Conservation (phyloP, 1,284 basidiomycete genomes). For the Microbotryomycetes sp. region DNA sequence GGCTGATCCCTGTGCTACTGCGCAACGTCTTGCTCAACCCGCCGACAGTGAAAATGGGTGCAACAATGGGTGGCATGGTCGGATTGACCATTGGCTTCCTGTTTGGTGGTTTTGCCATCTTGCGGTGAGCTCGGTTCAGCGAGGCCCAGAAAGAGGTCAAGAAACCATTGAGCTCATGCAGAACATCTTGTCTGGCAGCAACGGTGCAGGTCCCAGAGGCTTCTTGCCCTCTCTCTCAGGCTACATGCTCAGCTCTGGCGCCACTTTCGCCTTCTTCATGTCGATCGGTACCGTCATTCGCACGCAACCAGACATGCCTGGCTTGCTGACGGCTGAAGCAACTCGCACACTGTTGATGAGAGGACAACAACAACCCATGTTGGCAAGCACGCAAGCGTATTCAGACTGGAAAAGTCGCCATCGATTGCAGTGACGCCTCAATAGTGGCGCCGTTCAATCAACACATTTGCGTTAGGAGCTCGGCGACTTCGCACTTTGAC, state of each 20-base stretch:
- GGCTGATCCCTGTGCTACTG: background rate
- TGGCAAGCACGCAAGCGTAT: background rate
- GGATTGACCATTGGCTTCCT: conserved; percentile 94
- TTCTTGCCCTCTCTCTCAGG: conserved; percentile 79
- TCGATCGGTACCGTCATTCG: conserved; percentile 46
- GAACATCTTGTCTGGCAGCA: conserved; percentile 49
- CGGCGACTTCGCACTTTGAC: too few species aligned
- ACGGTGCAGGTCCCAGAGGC: conserved; percentile 80
- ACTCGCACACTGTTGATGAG: background rate
- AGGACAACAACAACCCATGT: background rate
- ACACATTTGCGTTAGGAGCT: too few species aligned
- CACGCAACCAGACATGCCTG: conserved; percentile 5
- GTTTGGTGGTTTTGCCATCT: conserved; percentile 82
- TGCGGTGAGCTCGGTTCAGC: conserved; percentile 55
- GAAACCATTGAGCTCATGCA: background rate
- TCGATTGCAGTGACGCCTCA: too few species aligned
- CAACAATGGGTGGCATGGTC: conserved; percentile 46
- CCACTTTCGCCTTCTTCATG: conserved; percentile 74
- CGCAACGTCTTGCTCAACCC: background rate
- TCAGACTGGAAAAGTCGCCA: too few species aligned
- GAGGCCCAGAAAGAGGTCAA: background rate
- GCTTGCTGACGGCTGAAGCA: background rate
- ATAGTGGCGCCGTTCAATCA: too few species aligned
- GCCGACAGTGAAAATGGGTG: conserved; percentile 27
- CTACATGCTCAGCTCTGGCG: conserved; percentile 87